Percentiles rank a stretch among this genome's conserved stretches.
Conservation (phyloP, 1,284 basidiomycete species). For the Cryptococcus sp. region DNA sequence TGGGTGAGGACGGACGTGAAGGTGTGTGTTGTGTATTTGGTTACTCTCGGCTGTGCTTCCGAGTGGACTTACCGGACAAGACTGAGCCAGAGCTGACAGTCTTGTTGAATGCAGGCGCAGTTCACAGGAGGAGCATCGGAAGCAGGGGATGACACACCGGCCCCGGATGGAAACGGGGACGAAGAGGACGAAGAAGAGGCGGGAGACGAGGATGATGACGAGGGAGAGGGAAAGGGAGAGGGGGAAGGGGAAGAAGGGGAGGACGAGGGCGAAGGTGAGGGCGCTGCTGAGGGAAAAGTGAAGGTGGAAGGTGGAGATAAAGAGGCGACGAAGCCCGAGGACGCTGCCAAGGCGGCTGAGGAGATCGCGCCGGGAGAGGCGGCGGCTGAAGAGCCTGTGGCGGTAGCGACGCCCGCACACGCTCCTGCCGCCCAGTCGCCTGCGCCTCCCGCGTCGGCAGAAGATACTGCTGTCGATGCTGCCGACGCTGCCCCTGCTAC, state of each 20-base stretch:
- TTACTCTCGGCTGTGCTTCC: too few species aligned
- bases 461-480: too few species aligned
- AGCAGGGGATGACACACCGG: slow-evolving; percentile 12
- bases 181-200: slow-evolving; percentile 12
- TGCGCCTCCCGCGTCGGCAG: too few species aligned
- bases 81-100: not conserved
- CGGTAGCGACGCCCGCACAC: too few species aligned
- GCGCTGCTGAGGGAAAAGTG: slow-evolving; percentile 9
- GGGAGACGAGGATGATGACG: slow-evolving; percentile 9
- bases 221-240: slow-evolving; percentile 20
- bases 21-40: not conserved
- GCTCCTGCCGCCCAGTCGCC: too few species aligned
- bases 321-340: slow-evolving; percentile 13
- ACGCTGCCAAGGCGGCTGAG: slow-evolving; percentile 1
- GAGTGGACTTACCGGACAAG: too few species aligned
- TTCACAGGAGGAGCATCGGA: not conserved
- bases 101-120: not conserved
- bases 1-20: slow-evolving; percentile 3
- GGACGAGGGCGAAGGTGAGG: slow-evolving; percentile 18
- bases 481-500: too few species aligned
- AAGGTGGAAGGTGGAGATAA: slow-evolving; percentile 15
- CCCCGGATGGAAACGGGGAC: slow-evolving; percentile 14
- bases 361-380: slow-evolving; percentile 1
- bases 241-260: slow-evolving; percentile 25
- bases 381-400: not conserved